phyloP scores from a whole-genome alignment of 371 early-diverging fungal species.

The Saksenaea vasiformis region DNA sequence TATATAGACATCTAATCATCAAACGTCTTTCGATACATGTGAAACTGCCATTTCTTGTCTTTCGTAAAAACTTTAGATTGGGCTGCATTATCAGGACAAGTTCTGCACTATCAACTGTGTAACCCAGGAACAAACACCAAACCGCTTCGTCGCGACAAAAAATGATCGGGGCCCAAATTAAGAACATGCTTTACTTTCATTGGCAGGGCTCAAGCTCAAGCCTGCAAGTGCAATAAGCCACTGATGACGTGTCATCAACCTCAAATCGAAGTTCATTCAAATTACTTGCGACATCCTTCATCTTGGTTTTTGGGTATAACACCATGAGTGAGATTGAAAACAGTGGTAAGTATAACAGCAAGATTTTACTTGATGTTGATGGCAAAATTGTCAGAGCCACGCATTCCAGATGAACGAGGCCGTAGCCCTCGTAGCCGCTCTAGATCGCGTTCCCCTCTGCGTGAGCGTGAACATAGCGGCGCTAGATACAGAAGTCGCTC shows the following conservation, averaged over 20 bases:
- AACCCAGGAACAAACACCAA: too few species aligned
- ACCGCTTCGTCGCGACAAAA: too few species aligned
- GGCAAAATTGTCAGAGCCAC: conserved; percentile 21
- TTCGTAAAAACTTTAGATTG: too few species aligned
- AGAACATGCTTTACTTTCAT: too few species aligned
- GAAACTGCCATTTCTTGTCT: too few species aligned
- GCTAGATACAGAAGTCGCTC: conserved; percentile 56
- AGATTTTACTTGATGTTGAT: neutral
- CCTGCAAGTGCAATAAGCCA: too few species aligned
- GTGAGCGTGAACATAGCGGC: conserved; percentile 44
- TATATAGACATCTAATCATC: too few species aligned
- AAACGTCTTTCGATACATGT: too few species aligned
- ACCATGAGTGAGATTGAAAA: conserved; percentile 23
- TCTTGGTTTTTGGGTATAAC: neutral
- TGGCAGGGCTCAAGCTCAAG: too few species aligned
- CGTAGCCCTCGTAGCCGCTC: conserved; percentile 49
- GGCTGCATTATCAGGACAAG: too few species aligned
- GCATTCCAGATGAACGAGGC: conserved; percentile 45
- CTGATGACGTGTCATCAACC: neutral
- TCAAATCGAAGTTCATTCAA: neutral
- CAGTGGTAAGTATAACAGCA: conserved; percentile 8
- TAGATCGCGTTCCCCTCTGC: conserved; percentile 50
- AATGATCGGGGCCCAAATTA: too few species aligned
- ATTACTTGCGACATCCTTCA: neutral
- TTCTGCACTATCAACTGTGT: too few species aligned